Evolutionary conservation across 2,329 filamentous ascomycete genomes (phyloP), one percentile per base, ranked within the genome.

Genomic region (Fusarium haematococcum): DNA sequence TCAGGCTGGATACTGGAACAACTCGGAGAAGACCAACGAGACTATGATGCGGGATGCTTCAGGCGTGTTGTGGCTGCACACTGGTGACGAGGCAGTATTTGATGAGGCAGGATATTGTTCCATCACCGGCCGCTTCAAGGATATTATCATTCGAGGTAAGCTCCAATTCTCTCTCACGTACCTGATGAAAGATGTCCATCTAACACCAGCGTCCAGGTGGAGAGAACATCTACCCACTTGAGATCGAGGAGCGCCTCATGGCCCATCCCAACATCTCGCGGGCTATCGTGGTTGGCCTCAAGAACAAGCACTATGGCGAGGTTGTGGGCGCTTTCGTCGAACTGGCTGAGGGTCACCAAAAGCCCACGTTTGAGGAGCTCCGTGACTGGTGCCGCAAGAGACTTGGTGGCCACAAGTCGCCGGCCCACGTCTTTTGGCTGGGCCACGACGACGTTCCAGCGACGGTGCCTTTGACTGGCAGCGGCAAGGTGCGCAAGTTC

Each of bases 61-160:
- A 0, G 88, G 89, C 1, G 83, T 88, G 23, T 76, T 91, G 69
- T 94, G 93, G 92, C 84, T 81, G 71, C 88, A 91, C 71, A 94
- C 92, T 0, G 92, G 92, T 0, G 93, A 95, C 78, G 88, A 93
- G 71, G 88, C 94, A 37, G 86, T 92, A 8, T 90, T 91, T 67
- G 92, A 94, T 68, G 88, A 90, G 37, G 83, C 90, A 10, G 93
- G 92, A 0, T 94, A 93, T 79, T 94, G 92, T 75, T 87, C 86
- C 8, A 94, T 95, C 75, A 95, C 93, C 0, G 93, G 93, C 1
- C 86, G 93, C 23, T 94, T 94, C 83, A 95, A 95, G 83, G 93
- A 95, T 68, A 94, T 95, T 39, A 94, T 95, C 67, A 95, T 95
- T 69, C 86, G 93, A 77, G 93, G 91, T 87, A 77, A 63, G 84